Evolutionary conservation across 495 filamentous ascomycete genomes (phyloP).

Genomic region (Hamigera avellanea): DNA sequence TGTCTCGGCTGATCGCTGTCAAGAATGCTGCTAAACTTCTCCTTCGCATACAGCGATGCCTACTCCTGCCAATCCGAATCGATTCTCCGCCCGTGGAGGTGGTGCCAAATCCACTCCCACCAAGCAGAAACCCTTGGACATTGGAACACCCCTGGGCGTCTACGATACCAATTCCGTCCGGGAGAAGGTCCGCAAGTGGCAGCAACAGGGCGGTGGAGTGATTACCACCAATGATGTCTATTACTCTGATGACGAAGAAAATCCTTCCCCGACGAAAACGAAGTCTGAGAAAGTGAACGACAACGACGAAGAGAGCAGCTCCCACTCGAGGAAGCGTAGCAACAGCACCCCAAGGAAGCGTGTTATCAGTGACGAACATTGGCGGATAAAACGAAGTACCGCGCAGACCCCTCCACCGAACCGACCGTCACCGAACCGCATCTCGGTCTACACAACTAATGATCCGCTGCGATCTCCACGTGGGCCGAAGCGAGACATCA

Average conservation of each 20-base stretch:
- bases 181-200: constrained; percentile 65
- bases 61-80: constrained; percentile 27
- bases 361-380: constrained; percentile 71
- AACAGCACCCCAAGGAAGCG: constrained; percentile 59
- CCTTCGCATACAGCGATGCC: constrained; percentile 31
- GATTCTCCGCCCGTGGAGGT: constrained; percentile 29
- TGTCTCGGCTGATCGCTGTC: constrained; percentile 6
- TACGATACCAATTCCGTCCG: constrained; percentile 52
- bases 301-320: constrained; percentile 6
- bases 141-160: constrained; percentile 36
- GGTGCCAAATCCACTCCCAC: constrained; percentile 24
- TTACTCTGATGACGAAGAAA: constrained; percentile 28
- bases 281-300: constrained; percentile 17
- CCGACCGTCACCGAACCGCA: constrained; percentile 38
- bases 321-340: constrained; percentile 22
- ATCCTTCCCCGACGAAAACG: constrained; percentile 11
- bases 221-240: constrained; percentile 36
- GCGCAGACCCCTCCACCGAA: constrained; percentile 36
- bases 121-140: constrained; percentile 32
- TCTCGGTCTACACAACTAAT: constrained; percentile 31
- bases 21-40: constrained; percentile 1
- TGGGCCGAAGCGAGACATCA: constrained; percentile 8
- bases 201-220: constrained; percentile 52
- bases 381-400: constrained; percentile 43
- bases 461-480: constrained; percentile 15